phyloP scores from a whole-genome alignment of 768 basidiomycete species.

The Ramaria rubella region DNA sequence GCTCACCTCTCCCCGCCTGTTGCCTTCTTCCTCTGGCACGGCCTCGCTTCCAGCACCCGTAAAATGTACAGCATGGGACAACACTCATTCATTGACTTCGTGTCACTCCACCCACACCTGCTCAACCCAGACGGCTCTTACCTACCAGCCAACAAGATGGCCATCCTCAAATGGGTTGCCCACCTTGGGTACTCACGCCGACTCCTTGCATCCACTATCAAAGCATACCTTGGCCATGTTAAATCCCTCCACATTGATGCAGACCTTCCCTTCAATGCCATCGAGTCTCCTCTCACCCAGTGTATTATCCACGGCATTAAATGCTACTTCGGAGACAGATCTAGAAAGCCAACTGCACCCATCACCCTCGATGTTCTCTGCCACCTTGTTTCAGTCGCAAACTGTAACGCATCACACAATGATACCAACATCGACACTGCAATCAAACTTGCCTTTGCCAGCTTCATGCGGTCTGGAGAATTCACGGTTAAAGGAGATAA shows the following conservation, averaged over 20 bases:
- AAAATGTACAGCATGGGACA: slow-evolving; percentile 27
- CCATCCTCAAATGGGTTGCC: slow-evolving; percentile 19
- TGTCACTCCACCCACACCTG: slow-evolving; percentile 13
- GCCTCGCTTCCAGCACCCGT: slow-evolving; percentile 25
- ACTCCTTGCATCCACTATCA: too few species aligned
- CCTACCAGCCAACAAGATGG: slow-evolving; percentile 6
- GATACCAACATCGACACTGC: slow-evolving; percentile 13
- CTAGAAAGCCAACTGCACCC: slow-evolving; percentile 21
- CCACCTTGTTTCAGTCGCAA: slow-evolving; percentile 4
- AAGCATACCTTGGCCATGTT: too few species aligned
- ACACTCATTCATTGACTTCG: slow-evolving; percentile 25
- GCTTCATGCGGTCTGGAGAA: slow-evolving; percentile 20
- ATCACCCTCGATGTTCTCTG: slow-evolving; percentile 22
- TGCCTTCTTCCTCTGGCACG: slow-evolving; percentile 26
- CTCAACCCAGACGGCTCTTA: slow-evolving; percentile 3
- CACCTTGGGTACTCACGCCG: slow-evolving; percentile 15
- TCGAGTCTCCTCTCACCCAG: slow-evolving; percentile 23
- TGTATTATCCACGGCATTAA: slow-evolving; percentile 30
- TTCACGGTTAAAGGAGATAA: too few species aligned
- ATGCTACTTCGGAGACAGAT: slow-evolving; percentile 22
- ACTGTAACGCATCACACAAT: not conserved
- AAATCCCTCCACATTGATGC: slow-evolving; percentile 29
- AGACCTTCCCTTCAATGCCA: slow-evolving; percentile 21
- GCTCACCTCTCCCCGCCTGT: slow-evolving; percentile 12
- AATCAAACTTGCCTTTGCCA: slow-evolving; percentile 17